phyloP scores from a whole-genome alignment of 83 land plant species.

The Thuja plicata region DNA sequence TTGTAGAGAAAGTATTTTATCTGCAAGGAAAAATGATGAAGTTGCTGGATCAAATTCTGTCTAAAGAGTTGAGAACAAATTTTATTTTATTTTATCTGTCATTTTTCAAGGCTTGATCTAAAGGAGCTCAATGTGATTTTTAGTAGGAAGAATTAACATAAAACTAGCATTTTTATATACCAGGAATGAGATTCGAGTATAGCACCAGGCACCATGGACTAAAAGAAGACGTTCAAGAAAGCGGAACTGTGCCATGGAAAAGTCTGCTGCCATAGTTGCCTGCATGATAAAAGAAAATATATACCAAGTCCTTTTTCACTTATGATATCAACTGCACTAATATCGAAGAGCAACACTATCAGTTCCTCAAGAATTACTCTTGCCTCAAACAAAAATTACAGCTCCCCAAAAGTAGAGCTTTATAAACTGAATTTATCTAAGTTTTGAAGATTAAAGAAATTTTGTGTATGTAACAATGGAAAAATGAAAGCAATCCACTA shows the following conservation, averaged over 20 bases:
- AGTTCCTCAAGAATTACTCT: background rate
- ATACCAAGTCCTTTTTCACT: background rate
- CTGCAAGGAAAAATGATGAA: constrained; percentile 24
- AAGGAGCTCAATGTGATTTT: background rate
- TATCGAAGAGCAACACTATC: background rate
- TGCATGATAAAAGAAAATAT: constrained; percentile 7
- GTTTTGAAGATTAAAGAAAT: background rate
- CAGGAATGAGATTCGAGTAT: constrained; percentile 51
- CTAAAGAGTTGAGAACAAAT: background rate
- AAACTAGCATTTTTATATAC: constrained; percentile 16
- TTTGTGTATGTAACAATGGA: background rate
- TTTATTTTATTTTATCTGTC: background rate
- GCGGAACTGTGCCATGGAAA: constrained; percentile 53
- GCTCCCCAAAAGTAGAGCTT: background rate
- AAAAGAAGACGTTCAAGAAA: constrained; percentile 55
- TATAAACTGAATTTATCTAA: background rate
- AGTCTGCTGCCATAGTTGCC: constrained; percentile 64
- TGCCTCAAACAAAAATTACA: background rate
- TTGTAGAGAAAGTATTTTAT: constrained; percentile 51
- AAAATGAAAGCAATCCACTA: background rate
- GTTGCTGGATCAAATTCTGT: background rate
- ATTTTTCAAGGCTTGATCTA: background rate
- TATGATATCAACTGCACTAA: background rate
- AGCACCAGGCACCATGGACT: constrained; percentile 64
- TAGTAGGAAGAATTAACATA: background rate